Percentiles rank a stretch among this genome's conserved stretches.
phyloP scores from a whole-genome alignment of 2,329 filamentous ascomycete genomes.

The Neospermospora avenae region DNA sequence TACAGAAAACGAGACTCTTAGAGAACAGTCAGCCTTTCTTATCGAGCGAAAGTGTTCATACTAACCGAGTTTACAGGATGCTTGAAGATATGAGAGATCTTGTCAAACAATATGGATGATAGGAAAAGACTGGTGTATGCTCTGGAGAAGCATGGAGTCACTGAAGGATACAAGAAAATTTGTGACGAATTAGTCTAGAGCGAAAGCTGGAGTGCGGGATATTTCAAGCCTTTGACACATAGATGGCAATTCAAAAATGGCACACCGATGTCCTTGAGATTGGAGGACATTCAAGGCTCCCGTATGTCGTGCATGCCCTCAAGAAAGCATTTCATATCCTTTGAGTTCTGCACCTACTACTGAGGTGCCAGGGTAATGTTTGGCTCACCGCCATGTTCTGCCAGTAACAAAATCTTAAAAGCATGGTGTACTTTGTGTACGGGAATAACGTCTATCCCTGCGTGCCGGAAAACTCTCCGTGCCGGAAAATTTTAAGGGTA shows the following conservation, averaged over 20 bases:
- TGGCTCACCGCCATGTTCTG: no score
- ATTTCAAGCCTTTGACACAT: neutral
- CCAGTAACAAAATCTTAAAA: no score
- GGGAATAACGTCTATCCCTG: no score
- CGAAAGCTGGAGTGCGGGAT: neutral
- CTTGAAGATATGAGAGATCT: constrained; percentile 14
- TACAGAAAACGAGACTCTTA: no score
- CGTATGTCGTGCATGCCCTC: neutral
- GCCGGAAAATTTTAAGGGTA: neutral
- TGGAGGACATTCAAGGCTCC: neutral
- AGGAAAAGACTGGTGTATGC: constrained; percentile 1
- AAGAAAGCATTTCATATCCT: neutral
- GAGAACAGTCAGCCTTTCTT: no score
- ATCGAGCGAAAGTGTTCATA: neutral
- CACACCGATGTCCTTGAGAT: neutral
- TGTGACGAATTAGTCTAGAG: neutral
- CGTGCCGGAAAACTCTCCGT: no score
- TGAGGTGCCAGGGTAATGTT: no score
- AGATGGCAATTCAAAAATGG: constrained; percentile 3
- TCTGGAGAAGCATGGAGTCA: neutral
- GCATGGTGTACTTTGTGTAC: no score
- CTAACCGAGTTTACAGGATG: constrained; percentile 7
- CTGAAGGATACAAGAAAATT: constrained; percentile 3
- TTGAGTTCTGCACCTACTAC: neutral
- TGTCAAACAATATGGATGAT: constrained; percentile 11